Conservation (phyloP, 164 flowering plant genomes). For the Berberis thunbergii region DNA sequence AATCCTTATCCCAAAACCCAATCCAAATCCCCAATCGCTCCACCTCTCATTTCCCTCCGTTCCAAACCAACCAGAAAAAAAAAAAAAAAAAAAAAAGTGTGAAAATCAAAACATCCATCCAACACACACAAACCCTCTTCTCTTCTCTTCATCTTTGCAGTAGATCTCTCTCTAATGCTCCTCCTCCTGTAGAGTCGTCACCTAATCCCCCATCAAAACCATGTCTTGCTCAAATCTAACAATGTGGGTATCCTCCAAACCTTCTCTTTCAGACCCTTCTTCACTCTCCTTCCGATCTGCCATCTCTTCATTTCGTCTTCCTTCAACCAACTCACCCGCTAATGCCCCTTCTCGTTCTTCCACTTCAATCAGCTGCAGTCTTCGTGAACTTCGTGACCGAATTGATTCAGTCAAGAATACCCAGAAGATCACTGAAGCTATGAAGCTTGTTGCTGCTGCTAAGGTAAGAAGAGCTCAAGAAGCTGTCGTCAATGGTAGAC, state of each 20-base stretch:
- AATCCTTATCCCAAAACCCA: conserved; percentile 32
- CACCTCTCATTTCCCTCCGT: conserved; percentile 33
- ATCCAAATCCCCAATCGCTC: conserved; percentile 22
- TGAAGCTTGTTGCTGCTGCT: conserved; percentile 92
- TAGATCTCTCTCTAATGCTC: neutral
- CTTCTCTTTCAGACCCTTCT: conserved; percentile 19
- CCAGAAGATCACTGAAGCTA: conserved; percentile 86
- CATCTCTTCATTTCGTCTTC: conserved; percentile 20
- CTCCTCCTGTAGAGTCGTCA: conserved; percentile 7
- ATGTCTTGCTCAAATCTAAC: conserved; percentile 40
- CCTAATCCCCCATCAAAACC: conserved; percentile 7
- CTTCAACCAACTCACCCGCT: conserved; percentile 2
- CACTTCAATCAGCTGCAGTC: conserved; percentile 30
- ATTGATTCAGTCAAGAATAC: conserved; percentile 66
- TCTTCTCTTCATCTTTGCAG: neutral
- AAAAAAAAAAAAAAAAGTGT: neutral
- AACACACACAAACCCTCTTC: conserved; percentile 1
- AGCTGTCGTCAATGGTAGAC: conserved; percentile 77
- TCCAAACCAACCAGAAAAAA: conserved; percentile 5
- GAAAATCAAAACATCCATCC: neutral
- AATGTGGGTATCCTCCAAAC: conserved; percentile 31
- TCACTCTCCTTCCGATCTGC: conserved; percentile 26
- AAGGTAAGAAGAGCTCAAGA: conserved; percentile 85
- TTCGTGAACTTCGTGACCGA: conserved; percentile 56
- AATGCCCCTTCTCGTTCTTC: conserved; percentile 8